Conservation (phyloP, 768 basidiomycete species). For the Mycena rosella region DNA sequence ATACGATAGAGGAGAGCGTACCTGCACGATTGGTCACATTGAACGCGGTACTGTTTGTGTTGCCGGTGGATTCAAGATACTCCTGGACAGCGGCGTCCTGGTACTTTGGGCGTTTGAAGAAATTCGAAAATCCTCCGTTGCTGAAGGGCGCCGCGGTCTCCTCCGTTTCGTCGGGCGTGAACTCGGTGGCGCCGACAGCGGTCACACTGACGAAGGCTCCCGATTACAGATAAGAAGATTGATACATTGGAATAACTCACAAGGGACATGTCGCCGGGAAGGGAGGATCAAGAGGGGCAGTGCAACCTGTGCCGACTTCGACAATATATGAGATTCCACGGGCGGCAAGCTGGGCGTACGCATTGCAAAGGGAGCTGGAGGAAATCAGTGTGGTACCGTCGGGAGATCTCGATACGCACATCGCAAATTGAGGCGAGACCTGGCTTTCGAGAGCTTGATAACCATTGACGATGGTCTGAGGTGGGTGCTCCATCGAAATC, state of each 20-base stretch:
- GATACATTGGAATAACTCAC: conserved; percentile 4
- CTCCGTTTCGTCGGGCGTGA: not conserved
- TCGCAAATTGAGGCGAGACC: conserved; percentile 11
- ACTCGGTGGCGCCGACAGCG: not conserved
- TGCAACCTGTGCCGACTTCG: conserved; percentile 2
- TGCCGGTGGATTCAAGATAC: conserved; percentile 7
- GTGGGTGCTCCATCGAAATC: conserved; percentile 1
- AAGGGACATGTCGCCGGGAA: conserved; percentile 20
- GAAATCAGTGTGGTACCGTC: not conserved
- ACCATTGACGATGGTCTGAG: conserved; percentile 16
- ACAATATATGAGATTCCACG: conserved; percentile 19
- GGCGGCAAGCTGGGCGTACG: conserved; percentile 17
- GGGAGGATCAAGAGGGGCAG: not conserved
- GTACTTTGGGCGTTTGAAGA: conserved; percentile 5
- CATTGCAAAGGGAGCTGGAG: conserved; percentile 14
- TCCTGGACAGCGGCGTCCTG: conserved; percentile 11
- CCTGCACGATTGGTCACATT: conserved; percentile 15
- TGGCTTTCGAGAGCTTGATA: conserved; percentile 4
- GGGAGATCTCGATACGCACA: conserved; percentile 4
- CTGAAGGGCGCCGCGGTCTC: not conserved
- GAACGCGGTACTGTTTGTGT: conserved; percentile 6
- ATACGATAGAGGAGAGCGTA: conserved; percentile 6
- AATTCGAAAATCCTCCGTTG: not conserved
- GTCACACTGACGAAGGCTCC: conserved; percentile 10
- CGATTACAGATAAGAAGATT: not conserved